Evolutionary conservation across 2,329 filamentous ascomycete genomes (phyloP).

Genomic region (Microsporum ferrugineum): DNA sequence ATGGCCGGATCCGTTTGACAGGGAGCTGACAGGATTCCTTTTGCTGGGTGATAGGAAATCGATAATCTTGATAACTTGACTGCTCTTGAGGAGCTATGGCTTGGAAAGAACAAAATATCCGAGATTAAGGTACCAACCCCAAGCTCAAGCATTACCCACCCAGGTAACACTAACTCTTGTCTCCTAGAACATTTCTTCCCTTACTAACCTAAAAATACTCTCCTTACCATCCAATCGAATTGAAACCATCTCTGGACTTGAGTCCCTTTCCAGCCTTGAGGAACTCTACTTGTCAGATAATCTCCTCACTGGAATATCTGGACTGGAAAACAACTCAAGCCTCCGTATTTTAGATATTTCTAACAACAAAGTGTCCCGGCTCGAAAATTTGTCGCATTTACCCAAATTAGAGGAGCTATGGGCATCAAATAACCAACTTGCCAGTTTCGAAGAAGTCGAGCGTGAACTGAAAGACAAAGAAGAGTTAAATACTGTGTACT

Average conservation of each 20-base stretch:
- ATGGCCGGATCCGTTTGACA: neutral
- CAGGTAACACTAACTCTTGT: neutral
- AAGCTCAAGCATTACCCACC: neutral
- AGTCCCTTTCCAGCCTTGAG: conserved; percentile 63
- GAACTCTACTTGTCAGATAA: conserved; percentile 97
- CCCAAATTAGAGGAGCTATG: conserved; percentile 75
- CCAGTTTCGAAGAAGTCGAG: conserved; percentile 70
- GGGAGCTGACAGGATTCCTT: neutral
- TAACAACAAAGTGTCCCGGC: conserved; percentile 67
- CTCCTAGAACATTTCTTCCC: conserved; percentile 50
- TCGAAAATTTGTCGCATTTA: conserved; percentile 60
- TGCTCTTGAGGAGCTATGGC: conserved; percentile 79
- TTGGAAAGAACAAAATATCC: conserved; percentile 94
- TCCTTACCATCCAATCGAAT: conserved; percentile 95
- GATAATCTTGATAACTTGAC: conserved; percentile 67
- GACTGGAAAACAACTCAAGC: conserved; percentile 54
- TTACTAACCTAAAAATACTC: conserved; percentile 72
- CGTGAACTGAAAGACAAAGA: conserved; percentile 66
- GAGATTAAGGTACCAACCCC: conserved; percentile 50
- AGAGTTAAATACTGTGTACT: conserved; percentile 78
- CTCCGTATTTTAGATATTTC: conserved; percentile 78
- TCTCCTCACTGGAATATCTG: conserved; percentile 63
- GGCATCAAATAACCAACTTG: conserved; percentile 79
- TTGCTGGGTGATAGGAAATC: conserved; percentile 47
- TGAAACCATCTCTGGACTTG: conserved; percentile 62